Percentiles rank a stretch among this genome's conserved stretches.
Conservation (phyloP, 1,139 yeast genomes). For the Scheffersomyces quercinus region DNA sequence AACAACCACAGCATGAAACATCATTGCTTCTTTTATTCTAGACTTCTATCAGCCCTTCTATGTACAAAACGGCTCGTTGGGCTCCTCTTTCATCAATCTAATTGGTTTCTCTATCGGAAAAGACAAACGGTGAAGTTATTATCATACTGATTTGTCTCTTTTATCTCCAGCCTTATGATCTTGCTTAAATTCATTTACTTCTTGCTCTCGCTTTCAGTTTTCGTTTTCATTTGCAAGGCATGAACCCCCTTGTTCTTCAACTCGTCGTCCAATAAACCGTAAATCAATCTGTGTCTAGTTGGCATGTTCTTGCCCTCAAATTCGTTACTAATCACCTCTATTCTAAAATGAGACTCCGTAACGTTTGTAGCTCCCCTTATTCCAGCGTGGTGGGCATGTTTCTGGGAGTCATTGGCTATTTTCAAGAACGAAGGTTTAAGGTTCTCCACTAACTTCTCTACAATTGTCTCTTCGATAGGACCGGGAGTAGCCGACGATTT, state of each 20-base stretch:
- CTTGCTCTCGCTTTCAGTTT: conserved; percentile 65
- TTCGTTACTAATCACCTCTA: conserved; percentile 68
- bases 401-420: conserved; percentile 78
- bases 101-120: no score
- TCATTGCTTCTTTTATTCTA: no score
- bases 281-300: conserved; percentile 76
- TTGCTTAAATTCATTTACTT: conserved; percentile 16
- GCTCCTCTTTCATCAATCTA: no score
- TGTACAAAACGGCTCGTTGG: no score
- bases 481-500: conserved; percentile 29
- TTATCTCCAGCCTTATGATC: background rate
- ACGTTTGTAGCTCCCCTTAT: conserved; percentile 70
- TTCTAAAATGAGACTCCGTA: conserved; percentile 82
- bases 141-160: background rate
- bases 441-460: conserved; percentile 41
- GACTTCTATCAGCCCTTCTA: no score
- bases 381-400: conserved; percentile 88
- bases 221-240: conserved; percentile 84
- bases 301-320: conserved; percentile 73
- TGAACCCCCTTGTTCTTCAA: conserved; percentile 73
- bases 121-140: no score
- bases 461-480: conserved; percentile 55
- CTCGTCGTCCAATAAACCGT: conserved; percentile 70
- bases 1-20: no score
- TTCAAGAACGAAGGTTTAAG: conserved; percentile 56